Percentiles rank a stretch among this genome's conserved stretches.
These are phyloP conservation scores for Fusarium xylarioides DNA, from an alignment of 2,329 filamentous ascomycete species.

Conservation along the genomic window DNA sequence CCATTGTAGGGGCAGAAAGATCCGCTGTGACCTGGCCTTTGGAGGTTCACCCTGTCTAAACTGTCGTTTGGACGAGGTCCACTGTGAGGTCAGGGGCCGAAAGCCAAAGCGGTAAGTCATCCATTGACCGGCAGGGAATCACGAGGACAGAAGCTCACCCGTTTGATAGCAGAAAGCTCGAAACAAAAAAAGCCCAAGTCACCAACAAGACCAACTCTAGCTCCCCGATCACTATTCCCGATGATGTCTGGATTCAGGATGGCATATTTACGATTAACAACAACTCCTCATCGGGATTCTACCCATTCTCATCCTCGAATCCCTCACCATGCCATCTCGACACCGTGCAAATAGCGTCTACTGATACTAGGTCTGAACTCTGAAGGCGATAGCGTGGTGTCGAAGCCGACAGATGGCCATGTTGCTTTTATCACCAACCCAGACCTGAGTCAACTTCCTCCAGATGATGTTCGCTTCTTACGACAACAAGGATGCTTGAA, in stretches of 20 bases:
- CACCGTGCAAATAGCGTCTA: not conserved
- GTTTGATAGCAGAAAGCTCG: not conserved
- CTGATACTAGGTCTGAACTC: not conserved
- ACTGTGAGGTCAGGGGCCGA: not conserved
- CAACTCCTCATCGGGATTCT: not conserved
- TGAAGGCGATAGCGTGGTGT: not conserved
- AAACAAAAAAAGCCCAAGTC: not conserved
- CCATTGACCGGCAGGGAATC: not conserved
- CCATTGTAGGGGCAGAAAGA: not conserved
- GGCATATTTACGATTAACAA: not conserved
- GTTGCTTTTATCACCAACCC: not conserved
- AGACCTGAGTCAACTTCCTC: not conserved
- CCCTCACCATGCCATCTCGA: not conserved
- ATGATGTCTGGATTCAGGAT: not conserved
- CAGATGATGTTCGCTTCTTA: not conserved
- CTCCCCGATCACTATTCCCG: not conserved
- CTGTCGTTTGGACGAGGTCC: not conserved
- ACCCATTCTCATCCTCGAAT: not conserved
- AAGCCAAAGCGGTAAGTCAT: not conserved
- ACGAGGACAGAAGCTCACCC: not conserved
- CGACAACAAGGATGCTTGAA: not conserved
- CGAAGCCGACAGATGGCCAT: not conserved
- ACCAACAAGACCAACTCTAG: not conserved
- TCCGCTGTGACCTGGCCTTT: not conserved
- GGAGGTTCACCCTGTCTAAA: not conserved